Conservation (phyloP, 768 basidiomycete genomes). For the Phlegmacium glaucopus region DNA sequence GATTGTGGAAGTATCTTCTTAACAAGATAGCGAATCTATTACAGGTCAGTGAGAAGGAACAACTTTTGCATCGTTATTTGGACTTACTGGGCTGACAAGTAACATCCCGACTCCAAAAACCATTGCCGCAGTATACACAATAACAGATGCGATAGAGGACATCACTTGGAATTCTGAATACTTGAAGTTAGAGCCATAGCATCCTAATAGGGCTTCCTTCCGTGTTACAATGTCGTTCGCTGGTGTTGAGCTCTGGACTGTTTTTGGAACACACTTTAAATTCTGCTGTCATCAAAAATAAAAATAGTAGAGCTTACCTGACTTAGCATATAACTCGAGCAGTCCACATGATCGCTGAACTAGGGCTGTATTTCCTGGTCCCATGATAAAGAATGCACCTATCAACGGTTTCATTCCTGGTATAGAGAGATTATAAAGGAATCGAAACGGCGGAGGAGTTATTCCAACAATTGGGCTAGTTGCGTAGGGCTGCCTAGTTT, state of each 20-base stretch:
- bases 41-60: background rate
- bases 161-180: background rate
- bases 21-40: constrained; percentile 54
- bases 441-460: constrained; percentile 20
- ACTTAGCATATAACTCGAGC: constrained; percentile 30
- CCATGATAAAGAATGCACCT: constrained; percentile 42
- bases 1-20: constrained; percentile 48
- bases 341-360: constrained; percentile 48
- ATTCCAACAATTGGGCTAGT: constrained; percentile 37
- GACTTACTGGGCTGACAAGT: background rate
- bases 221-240: background rate
- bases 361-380: constrained; percentile 33
- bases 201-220: background rate
- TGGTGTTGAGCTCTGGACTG: background rate
- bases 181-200: background rate
- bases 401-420: constrained; percentile 29
- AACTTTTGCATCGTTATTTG: background rate
- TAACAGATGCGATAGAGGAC: constrained; percentile 12
- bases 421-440: constrained; percentile 36
- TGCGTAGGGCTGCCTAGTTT: constrained; percentile 29
- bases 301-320: constrained; percentile 9
- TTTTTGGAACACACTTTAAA: background rate
- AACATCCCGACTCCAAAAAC: background rate
- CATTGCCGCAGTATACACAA: background rate
- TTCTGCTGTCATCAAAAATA: background rate